phyloP scores from a whole-genome alignment of 768 basidiomycete genomes.

The Boletus vermiculosoides region DNA sequence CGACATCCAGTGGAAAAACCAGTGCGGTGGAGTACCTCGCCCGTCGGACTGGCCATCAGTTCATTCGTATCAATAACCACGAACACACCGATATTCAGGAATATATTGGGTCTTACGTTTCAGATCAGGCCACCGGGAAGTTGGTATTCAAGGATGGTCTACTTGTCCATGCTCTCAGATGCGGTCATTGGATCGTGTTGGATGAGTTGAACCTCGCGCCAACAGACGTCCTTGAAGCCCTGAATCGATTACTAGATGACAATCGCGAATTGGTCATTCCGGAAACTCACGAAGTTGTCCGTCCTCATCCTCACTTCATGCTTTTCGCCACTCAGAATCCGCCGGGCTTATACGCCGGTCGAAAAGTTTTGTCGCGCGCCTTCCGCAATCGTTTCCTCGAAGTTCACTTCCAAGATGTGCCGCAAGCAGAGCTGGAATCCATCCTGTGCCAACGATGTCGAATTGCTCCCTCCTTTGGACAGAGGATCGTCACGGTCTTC shows the following conservation, averaged over 20 bases:
- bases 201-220: slow-evolving; percentile 98
- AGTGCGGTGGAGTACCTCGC: slow-evolving; percentile 96
- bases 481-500: slow-evolving; percentile 89
- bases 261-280: slow-evolving; percentile 95
- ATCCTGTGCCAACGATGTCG: slow-evolving; percentile 91
- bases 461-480: slow-evolving; percentile 92
- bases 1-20: slow-evolving; percentile 97
- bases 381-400: slow-evolving; percentile 98
- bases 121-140: slow-evolving; percentile 90
- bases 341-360: slow-evolving; percentile 90
- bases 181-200: slow-evolving; percentile 96
- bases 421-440: slow-evolving; percentile 87
- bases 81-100: slow-evolving; percentile 99
- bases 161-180: slow-evolving; percentile 85
- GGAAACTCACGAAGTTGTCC: slow-evolving; percentile 92
- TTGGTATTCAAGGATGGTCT: slow-evolving; percentile 93
- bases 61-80: slow-evolving; percentile 99
- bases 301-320: slow-evolving; percentile 95
- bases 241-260: slow-evolving; percentile 95
- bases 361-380: slow-evolving; percentile 92
- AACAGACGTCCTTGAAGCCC: slow-evolving; percentile 95
- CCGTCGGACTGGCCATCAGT: slow-evolving; percentile 86
- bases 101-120: slow-evolving; percentile 94
- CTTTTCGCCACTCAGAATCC: slow-evolving; percentile 99
- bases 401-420: slow-evolving; percentile 96